phyloP scores from a whole-genome alignment of 176 grass and related monocot species.

The Carex myosuroides region DNA sequence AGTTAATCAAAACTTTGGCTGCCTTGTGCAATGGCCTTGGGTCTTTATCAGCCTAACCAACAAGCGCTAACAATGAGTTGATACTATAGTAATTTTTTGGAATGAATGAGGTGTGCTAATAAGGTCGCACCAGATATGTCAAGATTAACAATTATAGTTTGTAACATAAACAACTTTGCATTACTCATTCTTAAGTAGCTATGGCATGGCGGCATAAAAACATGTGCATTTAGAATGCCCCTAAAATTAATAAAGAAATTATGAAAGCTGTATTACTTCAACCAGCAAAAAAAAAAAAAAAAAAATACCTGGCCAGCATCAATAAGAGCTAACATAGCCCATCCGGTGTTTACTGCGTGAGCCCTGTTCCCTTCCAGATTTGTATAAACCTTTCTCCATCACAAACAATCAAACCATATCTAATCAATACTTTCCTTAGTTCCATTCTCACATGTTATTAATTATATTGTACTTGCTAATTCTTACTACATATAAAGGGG shows the following conservation, averaged over 20 bases:
- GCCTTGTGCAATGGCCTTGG: slow-evolving; percentile 58
- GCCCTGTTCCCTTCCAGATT: slow-evolving; percentile 61
- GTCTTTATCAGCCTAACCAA: slow-evolving; percentile 63
- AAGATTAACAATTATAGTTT: neutral
- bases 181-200: too few species aligned
- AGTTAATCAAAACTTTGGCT: slow-evolving; percentile 66
- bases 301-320: slow-evolving; percentile 63
- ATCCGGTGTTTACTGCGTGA: slow-evolving; percentile 84
- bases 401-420: neutral
- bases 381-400: slow-evolving; percentile 68
- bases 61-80: neutral
- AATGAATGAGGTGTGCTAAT: neutral
- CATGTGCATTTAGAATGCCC: too few species aligned
- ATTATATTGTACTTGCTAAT: neutral
- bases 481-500: neutral
- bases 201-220: neutral
- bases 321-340: slow-evolving; percentile 84
- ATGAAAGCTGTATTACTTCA: neutral
- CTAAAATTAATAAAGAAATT: neutral
- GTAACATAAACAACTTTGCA: too few species aligned
- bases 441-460: neutral
- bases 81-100: neutral
- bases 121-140: neutral
- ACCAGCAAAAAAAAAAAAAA: neutral
- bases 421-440: neutral